Evolutionary conservation across 768 basidiomycete species (phyloP), one percentile per base, ranked within the genome.

Genomic region (Leccinum arenicola): DNA sequence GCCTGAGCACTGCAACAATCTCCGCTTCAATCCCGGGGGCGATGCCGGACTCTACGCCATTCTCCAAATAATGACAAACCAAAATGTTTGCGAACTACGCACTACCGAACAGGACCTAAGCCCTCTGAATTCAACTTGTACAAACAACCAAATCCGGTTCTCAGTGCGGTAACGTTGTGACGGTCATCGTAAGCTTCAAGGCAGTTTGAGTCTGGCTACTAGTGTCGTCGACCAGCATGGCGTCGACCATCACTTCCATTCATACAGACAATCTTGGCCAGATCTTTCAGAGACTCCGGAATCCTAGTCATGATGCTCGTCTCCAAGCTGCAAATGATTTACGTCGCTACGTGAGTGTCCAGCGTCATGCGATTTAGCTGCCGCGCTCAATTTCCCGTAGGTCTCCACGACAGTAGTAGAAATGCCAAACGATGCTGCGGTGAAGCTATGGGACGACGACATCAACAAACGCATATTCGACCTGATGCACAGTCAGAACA

Each of bases 401-500:
- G 87, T 93, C 23, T 81, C 84, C 9, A 83, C 83, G 33, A 84
- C 84, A 6, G 82, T 91, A 4, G 82, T 87, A 8, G 92, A 94
- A 69, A 87, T 92, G 83, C 84, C 89, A 10, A 85, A 90, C 1
- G 92, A 93, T 64, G 85, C 85, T 12, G 87, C 88, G 10, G 82
- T 85, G 0, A 91, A 92, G 70, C 76, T 93, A 52, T 94, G 91
- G 91, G 90, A 93, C 61, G 88, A 92, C 63, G 85, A 84, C 57
- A 88, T 95, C 65, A 93, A 87, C 69, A 81, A 84, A 61, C 78
- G 85, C 38, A 77, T 95, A 55, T 92, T 93, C 68, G 88, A 90
- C 64, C 81, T 94, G 49, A 87, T 91, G 58, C 92, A 95, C 68
- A 91, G 89, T 66, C 86, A 86, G 68, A 87, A 85, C 68, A 83